Evolutionary conservation across 805 yeast genomes (phyloP).

Genomic region (Yamadazyma ubonensis): DNA sequence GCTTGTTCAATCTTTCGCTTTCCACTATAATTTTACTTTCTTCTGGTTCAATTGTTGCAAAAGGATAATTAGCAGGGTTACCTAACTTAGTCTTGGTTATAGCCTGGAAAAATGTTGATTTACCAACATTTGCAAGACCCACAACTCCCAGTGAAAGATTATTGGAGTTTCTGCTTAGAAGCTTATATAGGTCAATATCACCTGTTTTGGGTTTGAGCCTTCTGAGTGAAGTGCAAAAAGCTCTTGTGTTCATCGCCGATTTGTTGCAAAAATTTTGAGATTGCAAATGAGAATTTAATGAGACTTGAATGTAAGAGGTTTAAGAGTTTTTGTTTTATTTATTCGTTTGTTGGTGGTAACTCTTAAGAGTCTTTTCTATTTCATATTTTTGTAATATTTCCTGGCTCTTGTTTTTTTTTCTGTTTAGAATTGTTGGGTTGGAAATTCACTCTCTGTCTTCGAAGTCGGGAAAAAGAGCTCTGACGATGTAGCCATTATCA

Average conservation of each 20-base stretch:
- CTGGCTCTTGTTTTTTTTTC: too few species aligned
- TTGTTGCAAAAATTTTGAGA: slow-evolving; percentile 1
- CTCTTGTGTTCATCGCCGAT: slow-evolving; percentile 4
- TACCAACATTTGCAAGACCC: slow-evolving; percentile 64
- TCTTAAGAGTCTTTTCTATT: too few species aligned
- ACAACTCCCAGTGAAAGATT: slow-evolving; percentile 43
- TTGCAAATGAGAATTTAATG: too few species aligned
- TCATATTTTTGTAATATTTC: too few species aligned
- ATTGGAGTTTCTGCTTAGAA: slow-evolving; percentile 35
- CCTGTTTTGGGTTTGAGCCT: slow-evolving; percentile 4
- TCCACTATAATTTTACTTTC: slow-evolving; percentile 59
- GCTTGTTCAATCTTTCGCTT: slow-evolving; percentile 47
- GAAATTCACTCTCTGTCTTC: too few species aligned
- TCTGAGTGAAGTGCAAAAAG: background rate
- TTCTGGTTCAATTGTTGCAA: slow-evolving; percentile 75
- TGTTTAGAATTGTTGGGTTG: too few species aligned
- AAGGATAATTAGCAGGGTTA: slow-evolving; percentile 60
- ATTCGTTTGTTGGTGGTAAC: too few species aligned
- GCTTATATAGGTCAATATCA: slow-evolving; percentile 10
- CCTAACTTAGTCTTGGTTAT: slow-evolving; percentile 59
- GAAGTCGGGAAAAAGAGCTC: too few species aligned
- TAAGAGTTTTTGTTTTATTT: too few species aligned
- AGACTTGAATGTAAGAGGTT: too few species aligned
- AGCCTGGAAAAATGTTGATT: slow-evolving; percentile 48
- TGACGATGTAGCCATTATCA: too few species aligned